A percentile compares a stretch with the other conserved stretches of the same genome.
phyloP scores from a whole-genome alignment of 441 rosid genomes.

The Mallotus japonicus region DNA sequence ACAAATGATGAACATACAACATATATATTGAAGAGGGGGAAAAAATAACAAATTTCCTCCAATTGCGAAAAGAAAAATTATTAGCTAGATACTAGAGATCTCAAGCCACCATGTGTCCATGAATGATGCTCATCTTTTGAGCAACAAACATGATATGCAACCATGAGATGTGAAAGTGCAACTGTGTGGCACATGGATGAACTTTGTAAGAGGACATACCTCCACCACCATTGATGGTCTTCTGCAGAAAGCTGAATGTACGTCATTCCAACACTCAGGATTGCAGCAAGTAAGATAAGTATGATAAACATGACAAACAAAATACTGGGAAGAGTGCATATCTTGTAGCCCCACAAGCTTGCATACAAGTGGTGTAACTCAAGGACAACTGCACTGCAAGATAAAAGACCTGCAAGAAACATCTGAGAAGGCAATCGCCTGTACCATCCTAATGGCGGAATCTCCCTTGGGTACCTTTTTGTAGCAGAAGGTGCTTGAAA shows the following conservation, averaged over 20 bases:
- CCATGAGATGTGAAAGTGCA: not conserved
- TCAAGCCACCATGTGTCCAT: not conserved
- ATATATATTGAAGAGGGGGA: not conserved
- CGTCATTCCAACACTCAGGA: slow-evolving; percentile 64
- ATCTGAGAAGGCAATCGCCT: slow-evolving; percentile 57
- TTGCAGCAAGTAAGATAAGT: slow-evolving; percentile 53
- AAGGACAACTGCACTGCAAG: slow-evolving; percentile 60
- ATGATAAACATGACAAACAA: slow-evolving; percentile 55
- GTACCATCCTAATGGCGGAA: slow-evolving; percentile 62
- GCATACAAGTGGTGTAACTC: slow-evolving; percentile 64
- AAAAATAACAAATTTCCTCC: not conserved
- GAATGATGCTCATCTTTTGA: not conserved
- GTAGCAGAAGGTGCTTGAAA: slow-evolving; percentile 58
- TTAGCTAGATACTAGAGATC: not conserved
- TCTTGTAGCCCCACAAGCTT: slow-evolving; percentile 83
- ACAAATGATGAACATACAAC: slow-evolving; percentile 4
- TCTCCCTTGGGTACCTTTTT: slow-evolving; percentile 60
- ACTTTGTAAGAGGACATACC: slow-evolving; percentile 42
- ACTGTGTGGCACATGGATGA: not conserved
- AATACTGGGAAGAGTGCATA: slow-evolving; percentile 55
- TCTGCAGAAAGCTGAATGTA: slow-evolving; percentile 74
- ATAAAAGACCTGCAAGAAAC: slow-evolving; percentile 66
- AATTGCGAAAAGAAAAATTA: not conserved
- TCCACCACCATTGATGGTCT: slow-evolving; percentile 98
- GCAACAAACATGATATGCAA: not conserved